Evolutionary conservation across 768 basidiomycete genomes (phyloP), one percentile per base, ranked within the genome.

Genomic region (Sporobolomyces pararoseus): DNA sequence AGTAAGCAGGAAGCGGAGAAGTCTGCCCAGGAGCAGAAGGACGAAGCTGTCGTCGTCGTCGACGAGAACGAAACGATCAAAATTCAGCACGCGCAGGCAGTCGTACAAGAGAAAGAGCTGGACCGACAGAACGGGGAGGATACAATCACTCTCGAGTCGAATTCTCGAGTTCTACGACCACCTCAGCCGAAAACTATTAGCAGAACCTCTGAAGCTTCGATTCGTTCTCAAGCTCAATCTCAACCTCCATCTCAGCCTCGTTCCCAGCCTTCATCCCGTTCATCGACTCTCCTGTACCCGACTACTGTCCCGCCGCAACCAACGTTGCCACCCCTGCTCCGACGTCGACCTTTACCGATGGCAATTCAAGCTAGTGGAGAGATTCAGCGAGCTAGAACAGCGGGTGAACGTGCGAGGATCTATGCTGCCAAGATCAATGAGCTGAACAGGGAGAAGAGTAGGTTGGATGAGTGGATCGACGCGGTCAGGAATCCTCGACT

Each of bases 361-460:
- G 84, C 75, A 81, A 83, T 51, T 12, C 63, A 62, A 52, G 29
- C 52, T 39, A 21, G 23, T 7, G 27, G 32, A 7, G 89, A 94
- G 76, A 82, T 93, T 5, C 75, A 82, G 35, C 76, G 79, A 19
- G 83, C 83, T 78, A 84, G 81, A 71, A 86, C 83, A 34, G 75
- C 87, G 3, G 68, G 85, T 6, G 91, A 92, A 75, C 84, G 91
- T 55, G 89, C 87, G 68, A 77, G 80, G 29, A 85, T 86, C 44
- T 94, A 93, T 75, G 87, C 88, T 31, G 81, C 82, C 73, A 93
- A 91, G 81, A 89, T 93, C 72, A 90, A 90, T 76, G 89, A 92
- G 77, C 78, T 94, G 25, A 85, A 85, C 63, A 81, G 83, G 69
- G 86, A 85, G 76, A 88, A 91, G 75, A 88, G 88, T 74, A 90